These are phyloP conservation scores for Xylaria sp. DNA, from an alignment of 2,329 filamentous ascomycete species.

Conservation along the genomic window DNA sequence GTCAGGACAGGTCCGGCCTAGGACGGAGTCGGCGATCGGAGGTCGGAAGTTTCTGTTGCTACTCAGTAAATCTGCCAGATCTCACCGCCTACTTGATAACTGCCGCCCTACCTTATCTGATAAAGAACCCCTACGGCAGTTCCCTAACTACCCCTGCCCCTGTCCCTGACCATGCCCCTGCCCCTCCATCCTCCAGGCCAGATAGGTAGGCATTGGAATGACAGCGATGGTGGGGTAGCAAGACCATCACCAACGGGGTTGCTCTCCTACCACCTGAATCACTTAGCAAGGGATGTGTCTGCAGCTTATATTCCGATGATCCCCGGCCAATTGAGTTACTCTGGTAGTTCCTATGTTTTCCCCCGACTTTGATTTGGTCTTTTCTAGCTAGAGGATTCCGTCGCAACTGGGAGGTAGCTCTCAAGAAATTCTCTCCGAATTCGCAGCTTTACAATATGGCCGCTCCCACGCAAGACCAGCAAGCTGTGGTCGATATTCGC, in stretches of 20 bases:
- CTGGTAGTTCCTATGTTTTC: neutral
- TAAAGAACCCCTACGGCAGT: conserved; percentile 9
- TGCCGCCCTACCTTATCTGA: no score
- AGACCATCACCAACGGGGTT: conserved; percentile 13
- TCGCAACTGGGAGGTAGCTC: neutral
- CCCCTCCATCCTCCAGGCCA: no score
- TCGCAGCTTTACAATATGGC: conserved; percentile 26
- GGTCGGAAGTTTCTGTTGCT: conserved; percentile 17
- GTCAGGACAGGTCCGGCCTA: neutral
- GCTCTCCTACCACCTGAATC: conserved; percentile 14
- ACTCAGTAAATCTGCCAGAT: conserved; percentile 29
- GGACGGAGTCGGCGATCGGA: conserved; percentile 16
- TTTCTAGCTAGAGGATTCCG: neutral
- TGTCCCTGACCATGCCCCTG: conserved; percentile 12
- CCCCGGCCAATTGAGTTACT: conserved; percentile 18
- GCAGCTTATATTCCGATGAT: neutral
- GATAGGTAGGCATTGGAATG: conserved; percentile 20
- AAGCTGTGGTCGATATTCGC: conserved; percentile 67
- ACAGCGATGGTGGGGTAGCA: conserved; percentile 29
- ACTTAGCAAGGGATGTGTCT: conserved; percentile 14
- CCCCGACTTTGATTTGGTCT: neutral
- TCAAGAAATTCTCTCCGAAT: conserved; percentile 9
- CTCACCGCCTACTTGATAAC: conserved; percentile 37
- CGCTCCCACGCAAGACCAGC: conserved; percentile 39
- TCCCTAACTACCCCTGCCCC: conserved; percentile 2